Percentiles rank a stretch among this genome's conserved stretches.
Evolutionary conservation across 2,329 filamentous ascomycete genomes (phyloP).

Genomic region (Curvularia lunata): DNA sequence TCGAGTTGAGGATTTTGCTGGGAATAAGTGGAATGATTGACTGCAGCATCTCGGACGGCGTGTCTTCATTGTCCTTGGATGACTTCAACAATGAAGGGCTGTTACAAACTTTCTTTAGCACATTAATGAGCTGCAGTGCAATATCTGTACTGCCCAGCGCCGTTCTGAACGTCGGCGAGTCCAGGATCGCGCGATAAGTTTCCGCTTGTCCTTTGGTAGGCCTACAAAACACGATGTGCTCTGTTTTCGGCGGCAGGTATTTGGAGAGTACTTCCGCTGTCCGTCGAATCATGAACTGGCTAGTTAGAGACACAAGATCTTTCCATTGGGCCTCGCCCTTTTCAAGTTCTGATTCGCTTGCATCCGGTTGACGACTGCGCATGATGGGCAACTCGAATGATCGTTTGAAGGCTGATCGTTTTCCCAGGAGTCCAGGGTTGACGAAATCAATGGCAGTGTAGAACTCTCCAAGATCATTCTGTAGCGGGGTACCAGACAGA

Average conservation of each 20-base stretch:
- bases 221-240: constrained; percentile 70
- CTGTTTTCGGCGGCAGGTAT: constrained; percentile 70
- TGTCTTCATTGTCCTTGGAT: constrained; percentile 57
- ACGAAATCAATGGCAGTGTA: constrained; percentile 72
- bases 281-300: constrained; percentile 69
- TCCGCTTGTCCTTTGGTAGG: constrained; percentile 66
- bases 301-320: constrained; percentile 66
- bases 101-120: constrained; percentile 77
- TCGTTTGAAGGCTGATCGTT: constrained; percentile 66
- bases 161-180: constrained; percentile 67
- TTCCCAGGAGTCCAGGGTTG: constrained; percentile 69
- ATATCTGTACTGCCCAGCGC: constrained; percentile 67
- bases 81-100: constrained; percentile 67
- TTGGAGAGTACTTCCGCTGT: constrained; percentile 70
- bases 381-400: constrained; percentile 71
- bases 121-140: constrained; percentile 71
- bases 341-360: constrained; percentile 66
- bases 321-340: constrained; percentile 67
- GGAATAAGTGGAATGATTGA: constrained; percentile 60
- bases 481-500: constrained; percentile 70
- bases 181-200: constrained; percentile 68
- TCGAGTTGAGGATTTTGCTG: constrained; percentile 60
- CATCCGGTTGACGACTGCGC: constrained; percentile 68
- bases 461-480: constrained; percentile 72
- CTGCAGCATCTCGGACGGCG: constrained; percentile 54